phyloP scores from a whole-genome alignment of 2,329 filamentous ascomycete species.

The Aspergillus quadrilineatus region DNA sequence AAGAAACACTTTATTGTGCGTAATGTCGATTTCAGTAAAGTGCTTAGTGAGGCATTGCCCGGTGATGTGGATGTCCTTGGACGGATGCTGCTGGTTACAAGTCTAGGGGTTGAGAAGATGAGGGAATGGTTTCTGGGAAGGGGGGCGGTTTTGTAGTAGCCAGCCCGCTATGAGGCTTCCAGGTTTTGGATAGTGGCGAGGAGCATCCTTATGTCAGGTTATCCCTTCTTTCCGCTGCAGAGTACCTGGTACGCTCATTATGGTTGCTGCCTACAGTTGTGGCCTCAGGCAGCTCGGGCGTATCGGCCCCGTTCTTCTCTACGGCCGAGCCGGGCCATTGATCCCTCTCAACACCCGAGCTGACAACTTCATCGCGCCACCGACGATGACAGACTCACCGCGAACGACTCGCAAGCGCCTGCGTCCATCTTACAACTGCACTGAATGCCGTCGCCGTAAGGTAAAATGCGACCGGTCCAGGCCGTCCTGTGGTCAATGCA shows the following conservation, averaged over 20 bases:
- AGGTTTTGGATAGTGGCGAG: too few relatives aligned
- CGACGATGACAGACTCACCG: neutral
- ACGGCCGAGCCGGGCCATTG: too few relatives aligned
- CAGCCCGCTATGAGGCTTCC: too few relatives aligned
- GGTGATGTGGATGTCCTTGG: constrained; percentile 31
- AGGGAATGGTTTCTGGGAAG: constrained; percentile 27
- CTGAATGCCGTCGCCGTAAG: constrained; percentile 33
- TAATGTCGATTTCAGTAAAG: constrained; percentile 25
- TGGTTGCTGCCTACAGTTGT: too few relatives aligned
- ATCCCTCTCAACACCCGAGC: too few relatives aligned
- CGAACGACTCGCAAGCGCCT: constrained; percentile 14
- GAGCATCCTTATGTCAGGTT: too few relatives aligned
- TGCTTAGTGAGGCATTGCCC: constrained; percentile 22
- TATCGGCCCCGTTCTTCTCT: too few relatives aligned
- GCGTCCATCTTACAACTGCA: constrained; percentile 26
- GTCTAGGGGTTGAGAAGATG: constrained; percentile 26
- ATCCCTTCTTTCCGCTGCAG: too few relatives aligned
- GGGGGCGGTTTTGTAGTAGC: constrained; percentile 17
- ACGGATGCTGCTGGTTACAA: constrained; percentile 28
- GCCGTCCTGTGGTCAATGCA: constrained; percentile 26
- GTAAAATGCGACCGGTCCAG: constrained; percentile 29
- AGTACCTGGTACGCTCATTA: too few relatives aligned
- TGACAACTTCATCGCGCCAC: neutral
- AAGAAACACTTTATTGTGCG: constrained; percentile 27
- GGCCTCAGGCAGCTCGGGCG: too few relatives aligned